Base-by-base conservation (phyloP, 2,329 filamentous ascomycete species). In the Cladosporium sphaerospermum region DNA sequence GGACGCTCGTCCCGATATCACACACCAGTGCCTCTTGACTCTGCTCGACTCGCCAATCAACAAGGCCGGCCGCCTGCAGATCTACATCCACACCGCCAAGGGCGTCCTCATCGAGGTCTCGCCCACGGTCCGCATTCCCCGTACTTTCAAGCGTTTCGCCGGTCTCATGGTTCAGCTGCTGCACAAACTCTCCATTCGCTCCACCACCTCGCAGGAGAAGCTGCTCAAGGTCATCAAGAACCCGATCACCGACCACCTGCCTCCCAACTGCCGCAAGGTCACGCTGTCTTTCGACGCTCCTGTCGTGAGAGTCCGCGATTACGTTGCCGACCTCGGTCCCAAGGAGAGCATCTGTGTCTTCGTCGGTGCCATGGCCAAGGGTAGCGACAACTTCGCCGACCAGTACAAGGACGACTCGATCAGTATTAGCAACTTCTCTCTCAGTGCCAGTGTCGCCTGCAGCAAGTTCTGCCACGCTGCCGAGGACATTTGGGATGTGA, bases 401-500 rank as follows among this genome's bases (percentile, higher is more conserved):
- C 81, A 82, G 39, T 89, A 88, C 73, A 95, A 97, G 65, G 92
- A 97, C 68, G 93, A 99, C 74, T 89, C 95, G 66, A 97, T 99
- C 68, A 89, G 88, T 64, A 97, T 99, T 75, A 97, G 92, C 79
- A 96, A 96, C 73, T 99, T 88, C 79, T 96, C 91, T 67, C 79
- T 99, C 58, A 96, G 89, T 67, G 93, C 93, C 57, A 97, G 92
- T 76, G 93, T 99, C 57, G 92, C 93, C 41, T 99, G 93, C 80
- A 96, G 92, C 82, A 99, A 97, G 73, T 97, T 99, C 78, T 97
- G 93, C 73, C 93, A 99, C 73, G 93, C 92, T 39, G 92, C 91
- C 41, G 93, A 99, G 74, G 93, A 99, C 71, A 86, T 86, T 34
- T 99, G 93, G 93, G 84, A 89, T 67, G 88, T 99, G 62, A 81